Percentiles rank a stretch among this genome's conserved stretches.
These are phyloP conservation scores for Pharnaceum exiguum DNA, from an alignment of 148 eudicot species.

Conservation along the genomic window DNA sequence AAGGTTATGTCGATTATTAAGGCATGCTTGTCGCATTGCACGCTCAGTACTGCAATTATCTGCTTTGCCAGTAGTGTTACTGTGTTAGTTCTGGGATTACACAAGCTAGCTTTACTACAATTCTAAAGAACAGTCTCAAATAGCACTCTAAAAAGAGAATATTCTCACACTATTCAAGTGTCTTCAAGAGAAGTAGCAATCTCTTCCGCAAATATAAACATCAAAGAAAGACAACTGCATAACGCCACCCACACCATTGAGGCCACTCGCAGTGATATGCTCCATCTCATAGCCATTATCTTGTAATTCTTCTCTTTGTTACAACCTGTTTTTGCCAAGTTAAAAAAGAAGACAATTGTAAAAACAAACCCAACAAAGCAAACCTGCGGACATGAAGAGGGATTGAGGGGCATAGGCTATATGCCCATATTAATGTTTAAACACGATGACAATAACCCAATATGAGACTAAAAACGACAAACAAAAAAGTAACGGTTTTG, in stretches of 20 bases:
- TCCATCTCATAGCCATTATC: slow-evolving; percentile 15
- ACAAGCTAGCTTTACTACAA: neutral
- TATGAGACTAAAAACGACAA: too few relatives aligned
- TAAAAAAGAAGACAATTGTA: neutral
- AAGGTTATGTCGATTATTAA: too few relatives aligned
- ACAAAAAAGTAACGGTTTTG: too few relatives aligned
- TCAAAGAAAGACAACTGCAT: slow-evolving; percentile 1
- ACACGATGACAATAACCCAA: too few relatives aligned
- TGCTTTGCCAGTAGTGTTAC: too few relatives aligned
- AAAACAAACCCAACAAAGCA: neutral
- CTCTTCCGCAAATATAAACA: slow-evolving; percentile 10
- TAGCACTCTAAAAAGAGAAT: neutral
- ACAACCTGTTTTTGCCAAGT: neutral
- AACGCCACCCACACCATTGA: slow-evolving; percentile 7
- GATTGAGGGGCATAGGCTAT: too few relatives aligned
- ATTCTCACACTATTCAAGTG: neutral
- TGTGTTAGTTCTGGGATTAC: too few relatives aligned
- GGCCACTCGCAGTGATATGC: slow-evolving; percentile 1
- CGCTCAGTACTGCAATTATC: too few relatives aligned
- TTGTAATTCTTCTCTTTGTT: neutral
- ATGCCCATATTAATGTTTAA: too few relatives aligned
- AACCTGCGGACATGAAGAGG: neutral
- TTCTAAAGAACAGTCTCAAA: neutral
- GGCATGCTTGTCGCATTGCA: too few relatives aligned
- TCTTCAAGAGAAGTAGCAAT: slow-evolving; percentile 3